These are phyloP conservation scores for Erodium moschatum DNA, from an alignment of 441 rosid genomes.

Conservation along the genomic window DNA sequence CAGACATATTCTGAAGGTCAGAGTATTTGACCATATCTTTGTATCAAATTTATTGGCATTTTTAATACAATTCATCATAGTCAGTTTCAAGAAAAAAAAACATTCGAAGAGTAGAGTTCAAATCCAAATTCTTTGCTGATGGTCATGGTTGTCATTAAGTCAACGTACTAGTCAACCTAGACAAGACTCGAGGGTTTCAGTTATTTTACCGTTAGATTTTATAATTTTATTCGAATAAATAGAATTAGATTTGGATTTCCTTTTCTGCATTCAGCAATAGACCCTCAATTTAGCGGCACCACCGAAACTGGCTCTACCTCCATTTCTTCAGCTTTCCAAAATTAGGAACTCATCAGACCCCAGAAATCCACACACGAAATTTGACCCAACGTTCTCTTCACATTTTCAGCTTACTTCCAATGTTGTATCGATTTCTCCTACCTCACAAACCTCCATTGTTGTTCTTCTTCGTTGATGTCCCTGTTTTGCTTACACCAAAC, in stretches of 20 bases:
- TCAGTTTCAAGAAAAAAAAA: too few species aligned
- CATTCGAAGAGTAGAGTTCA: too few species aligned
- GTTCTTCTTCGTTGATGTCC: background rate
- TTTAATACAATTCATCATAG: too few species aligned
- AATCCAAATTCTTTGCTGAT: too few species aligned
- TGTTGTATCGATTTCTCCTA: background rate
- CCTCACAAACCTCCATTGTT: background rate
- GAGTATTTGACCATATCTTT: too few species aligned
- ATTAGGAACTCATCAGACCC: background rate
- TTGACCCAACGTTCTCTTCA: background rate
- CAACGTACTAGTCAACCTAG: background rate
- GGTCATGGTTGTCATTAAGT: background rate
- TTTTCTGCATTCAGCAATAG: background rate
- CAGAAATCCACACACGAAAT: background rate
- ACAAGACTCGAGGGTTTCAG: background rate
- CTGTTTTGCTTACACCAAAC: background rate
- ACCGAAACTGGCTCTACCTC: background rate
- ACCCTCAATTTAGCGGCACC: background rate
- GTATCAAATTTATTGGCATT: too few species aligned
- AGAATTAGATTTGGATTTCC: background rate
- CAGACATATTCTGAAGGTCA: too few species aligned
- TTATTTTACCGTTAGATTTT: background rate
- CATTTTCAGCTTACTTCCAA: background rate
- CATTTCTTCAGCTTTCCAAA: background rate
- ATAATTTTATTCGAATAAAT: background rate